Base-by-base conservation (phyloP, 345 rosid genomes). In the Isatis tinctoria region DNA sequence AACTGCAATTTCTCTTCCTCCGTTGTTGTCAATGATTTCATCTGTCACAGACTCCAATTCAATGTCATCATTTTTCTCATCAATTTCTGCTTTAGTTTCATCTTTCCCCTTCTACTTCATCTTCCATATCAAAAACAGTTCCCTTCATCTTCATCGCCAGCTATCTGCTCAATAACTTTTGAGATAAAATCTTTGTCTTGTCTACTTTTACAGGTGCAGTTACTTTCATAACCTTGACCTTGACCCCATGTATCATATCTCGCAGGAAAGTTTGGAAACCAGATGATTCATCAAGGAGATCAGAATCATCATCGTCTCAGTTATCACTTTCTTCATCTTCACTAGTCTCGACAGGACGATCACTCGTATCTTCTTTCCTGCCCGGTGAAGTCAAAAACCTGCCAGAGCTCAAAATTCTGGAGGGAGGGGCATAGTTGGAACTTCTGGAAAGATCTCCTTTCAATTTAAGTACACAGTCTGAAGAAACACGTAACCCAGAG, bases 211-310 rank as follows among this genome's bases (percentile, higher is more conserved):
- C 89, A 10, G 97, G 85, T 1, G 90, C 57, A 24, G 84, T 91
- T 70, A 89, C 94, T 81, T 91, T 93, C 85, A 91, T 75, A 72
- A 89, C 96, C 89, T 91, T 93, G 70, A 89, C 88, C 81, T 85
- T 85, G 37, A 84, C 89, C 30, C 91, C 96, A 73, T 96, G 96
- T 83, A 91, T 84, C 90, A 94, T 85, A 83, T 91, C 98, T 61
- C 74, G 82, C 78, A 91, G 82, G 47, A 94, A 81, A 78, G 80
- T 89, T 75, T 80, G 89, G 79, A 89, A 85, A 64, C 91, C 87
- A 82, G 92, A 82, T 44, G 87, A 74, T 64, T 87, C 92, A 62
- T 89, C 96, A 52, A 85, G 82, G 74, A 84, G 71, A 82, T 88
- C 94, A 82, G 94, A 83, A n/a, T n/a, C n/a, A 57, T 79, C 81